phyloP scores from a whole-genome alignment of 768 basidiomycete genomes.

The Auriscalpium microsporum region DNA sequence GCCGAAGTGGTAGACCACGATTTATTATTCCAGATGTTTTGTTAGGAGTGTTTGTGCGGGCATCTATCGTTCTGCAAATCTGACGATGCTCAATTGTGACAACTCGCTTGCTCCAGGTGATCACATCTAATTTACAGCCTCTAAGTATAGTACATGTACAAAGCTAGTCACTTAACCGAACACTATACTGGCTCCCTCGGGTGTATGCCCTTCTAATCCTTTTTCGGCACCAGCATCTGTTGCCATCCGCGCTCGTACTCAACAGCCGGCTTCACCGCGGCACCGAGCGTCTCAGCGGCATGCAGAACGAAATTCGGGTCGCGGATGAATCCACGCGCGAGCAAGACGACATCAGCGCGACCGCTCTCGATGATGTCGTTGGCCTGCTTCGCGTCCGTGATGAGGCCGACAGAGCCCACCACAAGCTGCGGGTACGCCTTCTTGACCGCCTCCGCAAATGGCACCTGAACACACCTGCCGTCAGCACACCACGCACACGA shows the following conservation, averaged over 20 bases:
- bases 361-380: conserved; percentile 55
- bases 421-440: conserved; percentile 45
- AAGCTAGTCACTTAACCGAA: no score
- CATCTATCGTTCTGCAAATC: no score
- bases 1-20: conserved; percentile 49
- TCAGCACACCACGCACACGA: neutral
- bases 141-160: no score
- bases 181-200: no score
- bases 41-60: no score
- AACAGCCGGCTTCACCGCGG: conserved; percentile 57
- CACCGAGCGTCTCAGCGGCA: conserved; percentile 56
- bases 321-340: conserved; percentile 60
- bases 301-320: conserved; percentile 56
- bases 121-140: no score
- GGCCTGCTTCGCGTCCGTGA: conserved; percentile 52
- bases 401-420: conserved; percentile 63
- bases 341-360: conserved; percentile 59
- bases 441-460: conserved; percentile 60
- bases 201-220: neutral
- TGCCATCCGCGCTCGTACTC: conserved; percentile 63
- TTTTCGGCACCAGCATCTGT: conserved; percentile 25
- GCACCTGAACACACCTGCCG: conserved; percentile 34
- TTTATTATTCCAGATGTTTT: no score
- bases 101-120: no score
- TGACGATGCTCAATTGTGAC: no score